Conservation (phyloP, 495 filamentous ascomycete genomes). For the Xylaria sp. region DNA sequence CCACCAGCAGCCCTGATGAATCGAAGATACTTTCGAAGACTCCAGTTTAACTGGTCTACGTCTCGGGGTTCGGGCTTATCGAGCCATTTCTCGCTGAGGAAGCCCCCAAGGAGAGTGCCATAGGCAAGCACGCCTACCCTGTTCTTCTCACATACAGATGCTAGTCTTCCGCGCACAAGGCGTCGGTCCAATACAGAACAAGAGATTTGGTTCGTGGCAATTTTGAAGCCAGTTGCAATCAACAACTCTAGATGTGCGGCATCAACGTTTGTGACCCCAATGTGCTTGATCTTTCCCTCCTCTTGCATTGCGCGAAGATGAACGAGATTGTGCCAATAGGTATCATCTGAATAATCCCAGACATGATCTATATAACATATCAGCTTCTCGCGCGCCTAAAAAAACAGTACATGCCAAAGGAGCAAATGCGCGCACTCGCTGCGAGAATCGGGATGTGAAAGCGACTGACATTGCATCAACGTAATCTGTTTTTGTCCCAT, state of each 20-base stretch:
- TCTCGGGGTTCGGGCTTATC: constrained; percentile 41
- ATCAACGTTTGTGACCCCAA: constrained; percentile 52
- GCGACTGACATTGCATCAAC: constrained; percentile 32
- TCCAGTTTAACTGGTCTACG: constrained; percentile 42
- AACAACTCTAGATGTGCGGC: constrained; percentile 41
- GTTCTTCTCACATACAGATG: constrained; percentile 39
- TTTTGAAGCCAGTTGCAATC: constrained; percentile 42
- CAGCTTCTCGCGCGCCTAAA: neutral
- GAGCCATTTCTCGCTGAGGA: constrained; percentile 48
- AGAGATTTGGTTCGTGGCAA: constrained; percentile 46
- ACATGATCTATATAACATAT: constrained; percentile 23
- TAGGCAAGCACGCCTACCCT: constrained; percentile 48
- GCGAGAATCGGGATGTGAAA: neutral
- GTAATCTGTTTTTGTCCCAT: constrained; percentile 25
- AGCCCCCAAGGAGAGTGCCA: constrained; percentile 47
- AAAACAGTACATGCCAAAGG: neutral
- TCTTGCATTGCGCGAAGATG: constrained; percentile 43
- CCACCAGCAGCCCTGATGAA: constrained; percentile 47
- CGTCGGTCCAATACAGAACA: constrained; percentile 47
- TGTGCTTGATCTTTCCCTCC: constrained; percentile 35
- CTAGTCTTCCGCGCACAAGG: constrained; percentile 39
- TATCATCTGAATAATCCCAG: constrained; percentile 40
- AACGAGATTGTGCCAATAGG: constrained; percentile 40
- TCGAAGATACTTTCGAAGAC: constrained; percentile 49
- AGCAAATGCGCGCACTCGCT: neutral